Percentiles rank a stretch among this genome's conserved stretches.
Conservation (phyloP, 768 basidiomycete genomes). For the Boletus insuetus region DNA sequence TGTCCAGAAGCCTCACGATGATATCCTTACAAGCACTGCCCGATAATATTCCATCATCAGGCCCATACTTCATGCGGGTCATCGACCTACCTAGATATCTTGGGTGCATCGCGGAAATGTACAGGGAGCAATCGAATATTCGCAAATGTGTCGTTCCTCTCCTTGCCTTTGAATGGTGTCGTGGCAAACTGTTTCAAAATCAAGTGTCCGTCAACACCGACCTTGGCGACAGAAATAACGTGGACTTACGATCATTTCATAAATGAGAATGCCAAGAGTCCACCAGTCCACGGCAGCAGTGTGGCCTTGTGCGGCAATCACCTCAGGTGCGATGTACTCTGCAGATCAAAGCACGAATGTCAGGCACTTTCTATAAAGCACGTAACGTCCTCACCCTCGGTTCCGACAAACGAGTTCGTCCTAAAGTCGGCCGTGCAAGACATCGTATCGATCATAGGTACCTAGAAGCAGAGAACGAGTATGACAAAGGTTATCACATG, state of each 20-base stretch:
- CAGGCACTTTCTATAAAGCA: constrained; percentile 12
- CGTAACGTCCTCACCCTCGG: constrained; percentile 69
- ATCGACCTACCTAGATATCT: constrained; percentile 63
- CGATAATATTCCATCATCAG: constrained; percentile 7
- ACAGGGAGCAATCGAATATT: constrained; percentile 90
- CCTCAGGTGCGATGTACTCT: constrained; percentile 99
- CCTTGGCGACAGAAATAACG: constrained; percentile 24
- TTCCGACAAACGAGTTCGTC: constrained; percentile 98
- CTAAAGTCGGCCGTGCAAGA: constrained; percentile 97
- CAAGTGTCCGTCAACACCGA: constrained; percentile 31
- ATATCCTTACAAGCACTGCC: constrained; percentile 84
- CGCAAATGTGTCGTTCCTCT: constrained; percentile 92
- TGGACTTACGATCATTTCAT: constrained; percentile 93
- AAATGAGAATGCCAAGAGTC: constrained; percentile 97
- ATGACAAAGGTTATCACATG: constrained; percentile 6
- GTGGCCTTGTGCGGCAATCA: constrained; percentile 94
- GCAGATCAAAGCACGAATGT: constrained; percentile 18
- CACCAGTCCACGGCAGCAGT: constrained; percentile 99
- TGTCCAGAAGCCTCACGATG: constrained; percentile 83
- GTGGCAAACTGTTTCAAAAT: constrained; percentile 71
- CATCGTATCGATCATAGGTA: constrained; percentile 94
- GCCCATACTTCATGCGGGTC: neutral
- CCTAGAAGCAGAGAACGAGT: constrained; percentile 40
- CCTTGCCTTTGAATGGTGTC: constrained; percentile 96
- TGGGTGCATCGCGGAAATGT: constrained; percentile 81